phyloP scores from a whole-genome alignment of 2,329 filamentous ascomycete species.

The Alternaria ventricosa region DNA sequence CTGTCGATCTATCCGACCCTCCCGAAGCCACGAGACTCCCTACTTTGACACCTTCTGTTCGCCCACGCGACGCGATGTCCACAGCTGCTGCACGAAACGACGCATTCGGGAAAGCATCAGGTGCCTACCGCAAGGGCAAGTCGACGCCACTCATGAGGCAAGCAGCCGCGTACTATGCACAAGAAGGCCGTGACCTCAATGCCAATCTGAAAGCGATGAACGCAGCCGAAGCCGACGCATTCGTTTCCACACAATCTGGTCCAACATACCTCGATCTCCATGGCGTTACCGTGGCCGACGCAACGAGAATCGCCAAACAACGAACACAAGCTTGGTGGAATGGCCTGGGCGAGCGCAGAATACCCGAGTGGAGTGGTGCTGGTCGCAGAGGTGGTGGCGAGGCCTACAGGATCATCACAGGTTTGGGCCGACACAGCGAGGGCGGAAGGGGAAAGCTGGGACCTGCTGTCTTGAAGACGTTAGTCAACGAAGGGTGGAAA shows the following conservation, averaged over 20 bases:
- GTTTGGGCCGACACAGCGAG: slow-evolving; percentile 77
- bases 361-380: slow-evolving; percentile 51
- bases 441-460: slow-evolving; percentile 78
- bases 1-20: slow-evolving; percentile 47
- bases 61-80: slow-evolving; percentile 48
- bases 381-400: slow-evolving; percentile 53
- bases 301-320: slow-evolving; percentile 75
- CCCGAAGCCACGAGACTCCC: slow-evolving; percentile 37
- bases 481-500: slow-evolving; percentile 83
- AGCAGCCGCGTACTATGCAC: slow-evolving; percentile 78
- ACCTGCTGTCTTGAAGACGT: slow-evolving; percentile 76
- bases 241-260: slow-evolving; percentile 75
- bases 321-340: slow-evolving; percentile 79
- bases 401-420: slow-evolving; percentile 79
- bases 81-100: slow-evolving; percentile 56
- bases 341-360: slow-evolving; percentile 68
- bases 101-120: slow-evolving; percentile 64
- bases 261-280: slow-evolving; percentile 76
- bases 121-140: slow-evolving; percentile 65
- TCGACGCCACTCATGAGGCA: slow-evolving; percentile 75
- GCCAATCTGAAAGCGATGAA: slow-evolving; percentile 64
- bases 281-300: slow-evolving; percentile 80
- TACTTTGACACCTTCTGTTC: slow-evolving; percentile 35
- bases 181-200: slow-evolving; percentile 70
- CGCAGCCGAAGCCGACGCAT: slow-evolving; percentile 71